These are phyloP conservation scores for Xylogone sp. DNA, from an alignment of 2,329 filamentous ascomycete genomes.

Conservation along the genomic window DNA sequence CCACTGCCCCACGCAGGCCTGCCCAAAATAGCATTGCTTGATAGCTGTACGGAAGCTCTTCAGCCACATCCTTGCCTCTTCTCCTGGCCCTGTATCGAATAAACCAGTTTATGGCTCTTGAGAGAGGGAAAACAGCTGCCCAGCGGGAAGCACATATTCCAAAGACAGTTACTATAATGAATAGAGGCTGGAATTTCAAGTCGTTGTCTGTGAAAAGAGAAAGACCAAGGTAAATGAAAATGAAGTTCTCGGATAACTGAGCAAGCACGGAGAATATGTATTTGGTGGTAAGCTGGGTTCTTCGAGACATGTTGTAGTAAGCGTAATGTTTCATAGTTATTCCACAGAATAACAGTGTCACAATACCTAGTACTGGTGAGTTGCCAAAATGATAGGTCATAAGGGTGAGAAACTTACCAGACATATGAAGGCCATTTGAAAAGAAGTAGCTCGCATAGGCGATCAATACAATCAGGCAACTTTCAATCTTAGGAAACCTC, in stretches of 20 bases:
- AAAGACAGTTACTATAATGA: constrained; percentile 88
- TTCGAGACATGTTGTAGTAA: constrained; percentile 99
- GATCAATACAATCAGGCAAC: constrained; percentile 87
- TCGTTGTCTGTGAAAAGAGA: constrained; percentile 90
- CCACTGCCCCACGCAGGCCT: constrained; percentile 89
- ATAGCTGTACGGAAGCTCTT: constrained; percentile 91
- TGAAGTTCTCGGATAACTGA: constrained; percentile 97
- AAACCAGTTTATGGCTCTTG: constrained; percentile 85
- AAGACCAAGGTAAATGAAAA: constrained; percentile 96
- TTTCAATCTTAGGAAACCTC: constrained; percentile 93
- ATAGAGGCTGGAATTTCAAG: constrained; percentile 86
- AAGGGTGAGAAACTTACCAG: constrained; percentile 60
- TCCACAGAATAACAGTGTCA: constrained; percentile 93
- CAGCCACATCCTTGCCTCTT: constrained; percentile 70
- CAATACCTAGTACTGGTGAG: constrained; percentile 51
- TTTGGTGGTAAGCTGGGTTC: constrained; percentile 96
- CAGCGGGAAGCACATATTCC: constrained; percentile 92
- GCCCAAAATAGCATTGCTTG: constrained; percentile 99
- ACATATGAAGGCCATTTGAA: constrained; percentile 92
- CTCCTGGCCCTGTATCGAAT: constrained; percentile 80
- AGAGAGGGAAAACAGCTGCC: constrained; percentile 92
- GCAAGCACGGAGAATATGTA: constrained; percentile 94
- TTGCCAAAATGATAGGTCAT: not conserved
- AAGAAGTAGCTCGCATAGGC: constrained; percentile 98
- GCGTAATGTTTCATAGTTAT: constrained; percentile 99